Base-by-base conservation (phyloP, 2,329 filamentous ascomycete species). In the Colletotrichum abscissum region DNA sequence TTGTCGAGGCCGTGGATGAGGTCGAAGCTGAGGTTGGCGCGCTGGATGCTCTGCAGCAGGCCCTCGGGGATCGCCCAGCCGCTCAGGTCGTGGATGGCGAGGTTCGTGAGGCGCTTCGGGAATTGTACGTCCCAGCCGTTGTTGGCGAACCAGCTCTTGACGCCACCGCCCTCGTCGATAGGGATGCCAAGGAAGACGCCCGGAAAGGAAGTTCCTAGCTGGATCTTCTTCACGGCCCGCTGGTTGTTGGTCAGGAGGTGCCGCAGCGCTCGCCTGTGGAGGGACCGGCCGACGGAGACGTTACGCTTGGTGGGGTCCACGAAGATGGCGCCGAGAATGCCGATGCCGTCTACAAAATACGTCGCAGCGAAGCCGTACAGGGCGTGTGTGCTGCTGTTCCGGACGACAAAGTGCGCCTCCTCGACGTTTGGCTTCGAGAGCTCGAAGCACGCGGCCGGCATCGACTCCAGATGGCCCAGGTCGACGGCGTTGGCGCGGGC, bases 341-440 rank as follows among this genome's bases (percentile, higher is more conserved):
- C 95, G 5, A 92, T 92, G 1, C 84, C 84, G 54, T 91, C 91
- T 79, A 93, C 91, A 80, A 91, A 95, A 80, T 97, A 98, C 0
- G 95, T 97, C 0, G 95, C 93, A 78, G 94, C 96, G 82, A 98
- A 98, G 2, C 95, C 95, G 79, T 98, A 98, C 0, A 98, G 84
- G 0, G 94, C 94, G 75, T 95, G 93, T 0, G 95, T 98, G 81
- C 94, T 97, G 84, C 94, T 97, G 80, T 98, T 98, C 24, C 95
- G 91, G 38, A 98, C 95, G 9, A 98, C 95, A 79, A 96, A 97
- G 81, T 98, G 95, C 0, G 92, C 87, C 82, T 98, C 95, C 69
- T 94, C 90, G 33, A 97, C 88, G 58, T 92, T 89, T 1, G 90
- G 86, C 76, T 92, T 91, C 75, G 88, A 90, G 2, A 98, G 85